Base-by-base conservation (phyloP, 495 filamentous ascomycete genomes). In the Tuber brumale region DNA sequence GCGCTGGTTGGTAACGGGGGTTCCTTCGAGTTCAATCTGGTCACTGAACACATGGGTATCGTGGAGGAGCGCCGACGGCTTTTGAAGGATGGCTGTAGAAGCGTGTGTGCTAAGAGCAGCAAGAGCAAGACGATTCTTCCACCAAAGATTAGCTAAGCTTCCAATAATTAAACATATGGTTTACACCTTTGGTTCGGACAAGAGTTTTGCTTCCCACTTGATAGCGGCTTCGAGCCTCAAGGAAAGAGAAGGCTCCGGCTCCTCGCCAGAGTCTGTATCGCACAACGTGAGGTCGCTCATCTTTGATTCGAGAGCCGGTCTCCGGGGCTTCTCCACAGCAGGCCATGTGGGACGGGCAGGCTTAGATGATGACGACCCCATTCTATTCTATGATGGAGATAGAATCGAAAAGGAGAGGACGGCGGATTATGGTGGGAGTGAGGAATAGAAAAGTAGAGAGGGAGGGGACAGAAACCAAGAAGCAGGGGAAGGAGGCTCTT, bases 1-100 rank as follows among this genome's bases (percentile, higher is more conserved):
- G 35, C 90, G 86, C 84, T 97, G 93, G 83, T 95, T 94, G 10
- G 93, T 97, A 79, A 96, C 92, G 10, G 93, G 93, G 0, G 86
- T 86, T 57, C 94, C 93, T 84, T 97, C 93, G 51, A 93, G 86
- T 7, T 92, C 91, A 77, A 97, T 92, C 84, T 90, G 90, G 83
- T 93, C 81, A 80, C 94, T 95, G 88, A 93, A 97, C 61, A 90
- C 86, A 72, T 95, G 93, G 45, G 86, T 89, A 81, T 94, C 90
- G n/a, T 87, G 84, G 66, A 91, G 84, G 1, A 85, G 76, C 43
- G 88, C 84, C 6, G 85, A 82, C 44, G 85, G 87, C 76, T 87
- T 86, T 69, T 84, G 84, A 51, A 92, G 85, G 75, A 90, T 82
- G 5, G 84, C 85, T 72, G 86, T 87, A 39, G 89, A 80, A n/a